Base-by-base conservation (phyloP, 345 rosid genomes). In the Corchorus capsularis region DNA sequence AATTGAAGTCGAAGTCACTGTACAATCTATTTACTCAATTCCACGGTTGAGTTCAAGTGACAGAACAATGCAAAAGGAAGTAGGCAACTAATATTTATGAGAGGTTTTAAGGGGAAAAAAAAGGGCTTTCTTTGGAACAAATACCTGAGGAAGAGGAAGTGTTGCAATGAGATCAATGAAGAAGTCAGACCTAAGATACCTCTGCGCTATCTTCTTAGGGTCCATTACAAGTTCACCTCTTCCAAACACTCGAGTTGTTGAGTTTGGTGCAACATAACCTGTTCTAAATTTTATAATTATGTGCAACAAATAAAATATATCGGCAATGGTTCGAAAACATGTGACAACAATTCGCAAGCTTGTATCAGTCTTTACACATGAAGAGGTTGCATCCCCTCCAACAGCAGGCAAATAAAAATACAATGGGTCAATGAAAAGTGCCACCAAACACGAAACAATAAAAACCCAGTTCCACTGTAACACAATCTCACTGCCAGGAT, bases 191-290 rank as follows among this genome's bases (percentile, higher is more conserved):
- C 87, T 87, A 56, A 93, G 77, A 81, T 95, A 95, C 80, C 86
- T 88, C 82, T 75, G 60, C 15, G 97, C 94, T 66, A 92, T 90
- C 78, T 84, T 84, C 86, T 89, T 89, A 0, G 98, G 90, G 79
- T 93, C 95, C 98, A 88, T 93, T 63, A 94, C 98, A 76, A 94
- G 93, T 76, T 94, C 98, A 56, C 98, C 98, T 89, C 94, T 90
- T 49, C 97, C 97, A 79, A 94, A 94, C 50, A 94, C 93, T 62
- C 97, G 83, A 80, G 97, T 85, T 22, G 77, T 80, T 0, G 87
- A 84, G 77, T 89, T 91, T 0, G 97, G 97, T 0, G 98, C 97
- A 12, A 93, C 81, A 72, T 85, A 94, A 75, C 95, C 98, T 0
- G 98, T 94, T 82, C 98, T 89, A 74, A 94, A 93, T 83, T 94